A percentile compares a stretch with the other conserved stretches of the same genome.
Evolutionary conservation across 2,329 filamentous ascomycete species (phyloP).

Genomic region (Aspergillus versicolor): DNA sequence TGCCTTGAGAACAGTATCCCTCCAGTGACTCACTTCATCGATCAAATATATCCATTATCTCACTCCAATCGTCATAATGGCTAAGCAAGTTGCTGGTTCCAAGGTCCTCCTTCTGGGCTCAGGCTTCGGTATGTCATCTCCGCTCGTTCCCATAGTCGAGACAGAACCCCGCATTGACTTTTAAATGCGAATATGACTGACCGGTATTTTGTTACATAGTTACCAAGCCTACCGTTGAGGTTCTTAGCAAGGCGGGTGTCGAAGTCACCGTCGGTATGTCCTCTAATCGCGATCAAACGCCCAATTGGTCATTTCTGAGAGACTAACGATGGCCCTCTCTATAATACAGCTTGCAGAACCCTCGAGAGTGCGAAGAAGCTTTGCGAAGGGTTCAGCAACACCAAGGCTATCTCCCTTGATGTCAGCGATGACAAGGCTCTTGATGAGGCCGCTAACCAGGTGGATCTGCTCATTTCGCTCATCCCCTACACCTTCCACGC

Average conservation of each 20-base stretch:
- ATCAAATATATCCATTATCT: constrained; percentile 12
- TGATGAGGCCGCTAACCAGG: constrained; percentile 75
- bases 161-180: constrained; percentile 17
- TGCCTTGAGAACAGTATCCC: neutral
- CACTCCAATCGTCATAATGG: constrained; percentile 31
- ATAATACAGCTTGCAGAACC: constrained; percentile 71
- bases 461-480: constrained; percentile 75
- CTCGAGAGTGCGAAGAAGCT: constrained; percentile 75
- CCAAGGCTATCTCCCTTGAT: constrained; percentile 77
- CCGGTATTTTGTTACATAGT: constrained; percentile 36
- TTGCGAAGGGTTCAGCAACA: constrained; percentile 67
- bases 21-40: constrained; percentile 11
- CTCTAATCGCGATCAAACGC: neutral
- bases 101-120: constrained; percentile 41
- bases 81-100: constrained; percentile 37
- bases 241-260: constrained; percentile 61
- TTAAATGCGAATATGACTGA: constrained; percentile 7
- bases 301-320: neutral
- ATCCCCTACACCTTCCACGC: constrained; percentile 93
- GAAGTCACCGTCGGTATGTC: constrained; percentile 64
- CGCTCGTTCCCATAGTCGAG: neutral
- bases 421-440: constrained; percentile 74
- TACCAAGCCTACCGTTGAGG: constrained; percentile 63
- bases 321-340: neutral
- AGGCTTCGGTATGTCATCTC: constrained; percentile 33